Evolutionary conservation across 805 yeast species (phyloP).

Genomic region (Diddensiella caesifluorescens): DNA sequence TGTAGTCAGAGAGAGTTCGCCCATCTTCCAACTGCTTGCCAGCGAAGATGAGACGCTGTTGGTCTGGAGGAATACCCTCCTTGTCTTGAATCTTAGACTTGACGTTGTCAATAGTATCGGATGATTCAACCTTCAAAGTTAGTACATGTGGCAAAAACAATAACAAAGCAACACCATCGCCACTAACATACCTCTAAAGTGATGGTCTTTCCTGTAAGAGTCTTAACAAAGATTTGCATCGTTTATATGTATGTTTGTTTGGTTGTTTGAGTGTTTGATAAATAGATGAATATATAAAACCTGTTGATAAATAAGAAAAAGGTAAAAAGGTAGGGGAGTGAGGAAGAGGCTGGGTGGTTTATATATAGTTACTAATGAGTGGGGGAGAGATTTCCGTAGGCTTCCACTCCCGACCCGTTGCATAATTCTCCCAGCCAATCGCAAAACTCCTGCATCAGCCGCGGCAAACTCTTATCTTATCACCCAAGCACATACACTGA

Average conservation of each 20-base stretch:
- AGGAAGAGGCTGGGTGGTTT: neutral
- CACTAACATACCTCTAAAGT: no score
- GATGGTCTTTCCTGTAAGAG: conserved; percentile 98
- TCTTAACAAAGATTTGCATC: conserved; percentile 88
- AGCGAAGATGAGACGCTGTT: conserved; percentile 89
- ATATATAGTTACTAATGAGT: neutral
- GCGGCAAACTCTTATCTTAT: no score
- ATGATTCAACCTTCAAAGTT: conserved; percentile 85
- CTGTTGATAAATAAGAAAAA: neutral
- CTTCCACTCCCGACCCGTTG: conserved; percentile 1
- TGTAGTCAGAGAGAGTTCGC: conserved; percentile 88
- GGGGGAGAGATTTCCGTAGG: neutral
- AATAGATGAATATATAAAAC: neutral
- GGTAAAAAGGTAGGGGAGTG: neutral
- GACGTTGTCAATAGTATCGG: conserved; percentile 92
- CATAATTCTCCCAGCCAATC: neutral
- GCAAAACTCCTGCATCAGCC: no score
- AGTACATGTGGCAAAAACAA: no score
- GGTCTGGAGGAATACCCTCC: conserved; percentile 96
- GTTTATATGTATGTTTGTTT: conserved; percentile 2
- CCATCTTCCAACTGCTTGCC: conserved; percentile 96
- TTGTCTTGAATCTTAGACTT: conserved; percentile 92
- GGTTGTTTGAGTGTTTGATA: neutral
- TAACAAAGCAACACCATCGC: no score
- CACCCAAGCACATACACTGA: no score